Evolutionary conservation across 164 flowering plant species (phyloP).

Genomic region (Vitis rupestris): DNA sequence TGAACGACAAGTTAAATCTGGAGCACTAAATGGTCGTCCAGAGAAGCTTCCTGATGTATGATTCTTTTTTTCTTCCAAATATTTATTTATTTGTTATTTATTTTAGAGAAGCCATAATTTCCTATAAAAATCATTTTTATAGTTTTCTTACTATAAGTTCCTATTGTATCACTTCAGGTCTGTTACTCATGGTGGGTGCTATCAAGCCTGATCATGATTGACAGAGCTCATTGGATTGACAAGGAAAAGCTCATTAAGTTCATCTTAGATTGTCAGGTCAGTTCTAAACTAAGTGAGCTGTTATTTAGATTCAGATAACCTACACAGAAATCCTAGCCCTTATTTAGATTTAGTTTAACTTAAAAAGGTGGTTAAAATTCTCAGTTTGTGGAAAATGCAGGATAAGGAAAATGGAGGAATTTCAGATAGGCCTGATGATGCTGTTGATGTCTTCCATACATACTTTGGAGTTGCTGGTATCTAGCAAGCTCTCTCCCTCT

Average conservation of each 20-base stretch:
- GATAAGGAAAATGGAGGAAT: constrained; percentile 92
- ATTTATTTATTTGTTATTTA: too few species aligned
- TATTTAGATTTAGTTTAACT: too few species aligned
- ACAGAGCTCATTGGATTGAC: constrained; percentile 92
- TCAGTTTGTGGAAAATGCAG: constrained; percentile 28
- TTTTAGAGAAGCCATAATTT: too few species aligned
- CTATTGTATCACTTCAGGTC: constrained; percentile 47
- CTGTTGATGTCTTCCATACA: constrained; percentile 92
- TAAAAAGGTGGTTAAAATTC: background rate
- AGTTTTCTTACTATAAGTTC: background rate
- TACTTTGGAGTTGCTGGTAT: constrained; percentile 94
- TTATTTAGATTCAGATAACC: background rate
- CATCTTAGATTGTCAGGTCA: constrained; percentile 87
- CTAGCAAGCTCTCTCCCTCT: background rate
- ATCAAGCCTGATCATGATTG: constrained; percentile 86
- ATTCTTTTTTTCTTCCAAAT: too few species aligned
- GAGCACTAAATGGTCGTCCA: constrained; percentile 93
- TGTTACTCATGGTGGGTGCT: constrained; percentile 99
- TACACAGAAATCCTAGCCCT: too few species aligned
- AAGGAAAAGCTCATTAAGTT: constrained; percentile 76
- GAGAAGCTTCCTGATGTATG: constrained; percentile 94
- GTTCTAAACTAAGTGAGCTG: background rate
- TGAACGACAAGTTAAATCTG: constrained; percentile 87
- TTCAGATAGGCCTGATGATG: constrained; percentile 95
- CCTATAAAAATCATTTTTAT: background rate